phyloP scores from a whole-genome alignment of 2,329 filamentous ascomycete genomes.

The Paracamarosporium sp. region DNA sequence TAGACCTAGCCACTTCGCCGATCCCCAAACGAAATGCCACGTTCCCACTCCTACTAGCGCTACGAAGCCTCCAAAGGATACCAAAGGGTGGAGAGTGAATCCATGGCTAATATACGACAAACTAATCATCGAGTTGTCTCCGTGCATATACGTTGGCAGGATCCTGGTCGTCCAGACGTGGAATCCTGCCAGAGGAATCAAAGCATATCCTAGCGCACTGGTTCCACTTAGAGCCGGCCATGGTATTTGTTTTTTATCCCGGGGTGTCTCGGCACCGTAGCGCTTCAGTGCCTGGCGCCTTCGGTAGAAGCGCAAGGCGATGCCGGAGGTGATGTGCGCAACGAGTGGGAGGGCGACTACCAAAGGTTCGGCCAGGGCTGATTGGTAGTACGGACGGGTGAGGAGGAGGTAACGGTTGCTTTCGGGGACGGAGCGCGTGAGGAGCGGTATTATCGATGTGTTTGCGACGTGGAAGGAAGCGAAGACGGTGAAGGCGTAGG shows the following conservation, averaged over 20 bases:
- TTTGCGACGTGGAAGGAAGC: slow-evolving; percentile 52
- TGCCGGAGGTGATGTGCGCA: slow-evolving; percentile 77
- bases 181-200: slow-evolving; percentile 69
- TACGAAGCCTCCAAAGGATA: slow-evolving; percentile 73
- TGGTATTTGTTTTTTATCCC: slow-evolving; percentile 55
- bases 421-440: slow-evolving; percentile 60
- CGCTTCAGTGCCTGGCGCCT: slow-evolving; percentile 73
- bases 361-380: slow-evolving; percentile 74
- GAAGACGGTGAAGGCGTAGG: slow-evolving; percentile 64
- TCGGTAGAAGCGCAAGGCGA: slow-evolving; percentile 78
- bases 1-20: slow-evolving; percentile 79
- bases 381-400: slow-evolving; percentile 91
- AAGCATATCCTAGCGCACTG: slow-evolving; percentile 73
- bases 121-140: slow-evolving; percentile 85
- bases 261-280: slow-evolving; percentile 73
- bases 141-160: slow-evolving; percentile 77
- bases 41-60: slow-evolving; percentile 71
- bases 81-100: slow-evolving; percentile 72
- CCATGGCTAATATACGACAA: slow-evolving; percentile 85
- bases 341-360: slow-evolving; percentile 77
- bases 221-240: slow-evolving; percentile 79
- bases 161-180: slow-evolving; percentile 80
- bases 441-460: slow-evolving; percentile 53
- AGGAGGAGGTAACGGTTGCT: slow-evolving; percentile 89
- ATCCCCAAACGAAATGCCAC: slow-evolving; percentile 84